Evolutionary conservation across 2,329 filamentous ascomycete species (phyloP), one percentile per base, ranked within the genome.

Genomic region (Chrysoporthe deuterocubensis): DNA sequence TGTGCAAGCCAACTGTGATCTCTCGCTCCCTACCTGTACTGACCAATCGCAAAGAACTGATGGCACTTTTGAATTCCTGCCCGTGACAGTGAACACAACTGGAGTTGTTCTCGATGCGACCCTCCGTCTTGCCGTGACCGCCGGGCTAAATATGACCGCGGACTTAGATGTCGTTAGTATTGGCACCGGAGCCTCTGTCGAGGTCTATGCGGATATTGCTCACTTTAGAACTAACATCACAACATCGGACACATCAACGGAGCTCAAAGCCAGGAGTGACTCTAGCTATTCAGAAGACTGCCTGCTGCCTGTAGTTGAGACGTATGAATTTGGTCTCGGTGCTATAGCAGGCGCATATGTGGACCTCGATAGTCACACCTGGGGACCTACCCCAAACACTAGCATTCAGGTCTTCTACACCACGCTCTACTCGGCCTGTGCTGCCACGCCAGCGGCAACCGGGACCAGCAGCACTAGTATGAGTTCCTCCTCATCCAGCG

Each of bases 51-150:
- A 54, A 32, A 87, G 84, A 57, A 81, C 83, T 4, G 84, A 84
- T 6, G 86, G 82, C 0, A 74, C 80, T 16, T 88, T 87, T 68
- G 84, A 87, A 66, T 87, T 87, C 67, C 80, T 89, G 1, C 86
- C 86, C 0, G 83, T 88, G 3, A 84, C 78, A 0, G 75, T 88
- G 43, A 75, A 81, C 68, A 81, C 77, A 42, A 79, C 78, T 11
- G 78, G 76, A 7, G 79, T 79, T 0, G 72, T 81, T 0, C 74
- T 88, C 11, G 80, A 78, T 0, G 85, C 83, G 0, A 74, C 81
- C 0, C 77, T 89, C 0, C 82, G 83, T 4, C 70, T 87, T 1
- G 81, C 81, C 11, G 72, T 83, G 1, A 79, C 82, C 43, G 80
- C 81, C 3, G 85, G 84, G 14, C 71, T 85, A 58, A 64, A 69